Percentiles rank a stretch among this genome's conserved stretches.
These are phyloP conservation scores for Alternaria ventricosa DNA, from an alignment of 2,329 filamentous ascomycete species.

Conservation along the genomic window DNA sequence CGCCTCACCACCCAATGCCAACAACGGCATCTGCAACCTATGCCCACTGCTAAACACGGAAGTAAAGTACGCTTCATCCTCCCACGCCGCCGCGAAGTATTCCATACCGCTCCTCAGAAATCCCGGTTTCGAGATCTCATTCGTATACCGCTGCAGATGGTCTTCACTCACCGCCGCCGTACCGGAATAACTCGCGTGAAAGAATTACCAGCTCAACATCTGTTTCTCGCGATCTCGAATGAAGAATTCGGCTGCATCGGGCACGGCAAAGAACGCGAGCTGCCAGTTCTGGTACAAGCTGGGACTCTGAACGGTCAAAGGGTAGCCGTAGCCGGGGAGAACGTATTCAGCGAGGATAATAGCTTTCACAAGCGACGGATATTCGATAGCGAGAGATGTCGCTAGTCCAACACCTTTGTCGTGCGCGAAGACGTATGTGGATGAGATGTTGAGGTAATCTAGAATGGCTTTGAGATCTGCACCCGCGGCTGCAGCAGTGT, in stretches of 20 bases:
- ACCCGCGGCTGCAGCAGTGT: slow-evolving; percentile 48
- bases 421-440: slow-evolving; percentile 52
- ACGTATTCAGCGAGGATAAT: background rate
- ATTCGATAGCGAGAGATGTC: slow-evolving; percentile 21
- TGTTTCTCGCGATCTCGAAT: slow-evolving; percentile 53
- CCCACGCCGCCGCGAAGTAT: slow-evolving; percentile 34
- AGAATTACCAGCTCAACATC: slow-evolving; percentile 58
- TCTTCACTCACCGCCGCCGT: slow-evolving; percentile 48
- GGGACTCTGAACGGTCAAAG: slow-evolving; percentile 35
- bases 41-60: background rate
- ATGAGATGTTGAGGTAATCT: slow-evolving; percentile 34
- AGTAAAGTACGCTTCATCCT: background rate
- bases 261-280: slow-evolving; percentile 55
- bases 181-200: slow-evolving; percentile 53
- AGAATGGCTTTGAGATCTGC: slow-evolving; percentile 31
- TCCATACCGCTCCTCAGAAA: slow-evolving; percentile 50
- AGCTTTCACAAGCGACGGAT: background rate
- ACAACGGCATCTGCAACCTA: background rate
- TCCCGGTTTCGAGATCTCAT: slow-evolving; percentile 43
- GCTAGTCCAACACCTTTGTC: slow-evolving; percentile 57
- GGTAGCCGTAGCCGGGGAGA: background rate
- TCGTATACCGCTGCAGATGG: slow-evolving; percentile 49
- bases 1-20: background rate
- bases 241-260: slow-evolving; percentile 57
- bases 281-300: slow-evolving; percentile 49